Percentiles rank a stretch among this genome's conserved stretches.
Evolutionary conservation across 257 asterid species (phyloP).

Genomic region (Asclepias syriaca): DNA sequence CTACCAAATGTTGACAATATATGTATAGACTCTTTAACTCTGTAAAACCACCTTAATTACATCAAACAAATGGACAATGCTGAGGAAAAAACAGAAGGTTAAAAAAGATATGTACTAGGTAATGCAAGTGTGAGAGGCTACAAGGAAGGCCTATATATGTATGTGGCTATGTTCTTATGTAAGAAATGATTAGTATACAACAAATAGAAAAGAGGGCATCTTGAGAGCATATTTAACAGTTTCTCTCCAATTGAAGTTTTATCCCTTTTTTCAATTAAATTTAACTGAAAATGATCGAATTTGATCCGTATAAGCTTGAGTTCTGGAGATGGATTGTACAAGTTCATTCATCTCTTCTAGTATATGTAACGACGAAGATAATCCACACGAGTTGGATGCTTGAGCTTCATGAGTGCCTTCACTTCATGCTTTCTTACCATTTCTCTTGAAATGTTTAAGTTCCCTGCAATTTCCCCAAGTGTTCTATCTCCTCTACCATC

Average conservation of each 20-base stretch:
- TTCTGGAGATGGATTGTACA: neutral
- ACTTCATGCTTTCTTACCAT: slow-evolving; percentile 93
- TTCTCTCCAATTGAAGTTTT: neutral
- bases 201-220: neutral
- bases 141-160: slow-evolving; percentile 15
- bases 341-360: slow-evolving; percentile 20
- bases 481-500: slow-evolving; percentile 92
- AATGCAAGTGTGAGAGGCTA: neutral
- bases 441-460: slow-evolving; percentile 83
- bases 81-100: neutral
- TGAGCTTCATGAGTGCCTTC: slow-evolving; percentile 97
- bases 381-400: slow-evolving; percentile 85
- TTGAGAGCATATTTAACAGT: neutral
- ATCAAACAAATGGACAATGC: neutral
- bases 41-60: slow-evolving; percentile 4
- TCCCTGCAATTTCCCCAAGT: slow-evolving; percentile 93
- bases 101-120: neutral
- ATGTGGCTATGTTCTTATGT: slow-evolving; percentile 25
- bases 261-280: neutral
- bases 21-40: neutral
- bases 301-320: neutral
- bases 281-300: neutral
- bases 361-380: slow-evolving; percentile 66
- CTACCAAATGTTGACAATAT: neutral
- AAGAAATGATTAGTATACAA: slow-evolving; percentile 18